Evolutionary conservation across 495 filamentous ascomycete species (phyloP), one percentile per base, ranked within the genome.

Genomic region (Podospora conica): DNA sequence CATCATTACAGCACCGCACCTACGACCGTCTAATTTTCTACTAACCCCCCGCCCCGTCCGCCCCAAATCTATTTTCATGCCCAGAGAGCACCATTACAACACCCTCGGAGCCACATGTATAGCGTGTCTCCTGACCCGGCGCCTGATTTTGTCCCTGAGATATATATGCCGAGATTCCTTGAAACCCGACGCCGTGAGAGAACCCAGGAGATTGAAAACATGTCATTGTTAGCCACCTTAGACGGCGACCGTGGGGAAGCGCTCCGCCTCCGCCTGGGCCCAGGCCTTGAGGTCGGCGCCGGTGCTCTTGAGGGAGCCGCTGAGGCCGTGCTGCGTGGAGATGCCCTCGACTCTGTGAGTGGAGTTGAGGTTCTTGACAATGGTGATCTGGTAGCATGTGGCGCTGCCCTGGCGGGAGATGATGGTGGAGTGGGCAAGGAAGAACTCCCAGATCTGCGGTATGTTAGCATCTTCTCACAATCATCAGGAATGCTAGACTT

Each of bases 361-460:
- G 25, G 91, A 91, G 83, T 98, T 98, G 81, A 97, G 85, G 80
- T 98, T 98, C 90, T 98, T 98, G 78, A 97, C 91, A 59, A 96
- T 79, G 20, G 86, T 90, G 76, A 98, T 93, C 82, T 98, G 96
- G 82, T 90, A 98, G 86, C 96, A 98, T 55, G 93, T 93, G 59
- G 95, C 96, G 70, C 83, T 84, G 66, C 95, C 95, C 79, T 98
- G 95, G 71, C 95, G 89, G 28, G 94, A 93, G 75, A 89, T 87
- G 79, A 98, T 98, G 72, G 92, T 96, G 3, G 92, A 92, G 72
- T 86, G 90, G 61, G 96, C 92, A 68, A 98, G 88, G 88, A 98
- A 98, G 83, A 87, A 97, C 76, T 98, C 94, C 95, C 95, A 98
- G 76, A 98, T 96, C 93, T 96, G 68, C 18, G 53, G 48, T 40